Evolutionary conservation across 768 basidiomycete genomes (phyloP).

Genomic region (Sarcomyxa edulis): DNA sequence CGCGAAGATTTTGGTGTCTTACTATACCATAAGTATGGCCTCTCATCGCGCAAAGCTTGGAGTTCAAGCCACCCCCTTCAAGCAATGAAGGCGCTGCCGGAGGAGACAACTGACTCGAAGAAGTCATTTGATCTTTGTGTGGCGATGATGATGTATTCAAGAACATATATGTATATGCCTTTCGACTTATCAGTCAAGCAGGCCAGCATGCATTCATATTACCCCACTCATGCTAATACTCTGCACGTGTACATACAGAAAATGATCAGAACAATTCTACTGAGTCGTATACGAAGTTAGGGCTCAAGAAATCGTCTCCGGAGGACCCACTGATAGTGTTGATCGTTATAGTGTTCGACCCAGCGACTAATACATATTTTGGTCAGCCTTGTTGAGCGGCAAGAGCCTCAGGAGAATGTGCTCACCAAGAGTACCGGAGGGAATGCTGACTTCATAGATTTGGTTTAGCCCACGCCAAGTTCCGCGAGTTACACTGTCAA

Average conservation of each 20-base stretch:
- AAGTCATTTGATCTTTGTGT: no score
- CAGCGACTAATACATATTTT: slow-evolving; percentile 29
- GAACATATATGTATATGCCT: no score
- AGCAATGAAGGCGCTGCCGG: no score
- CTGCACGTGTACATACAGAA: no score
- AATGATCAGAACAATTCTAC: slow-evolving; percentile 31
- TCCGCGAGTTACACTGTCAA: slow-evolving; percentile 38
- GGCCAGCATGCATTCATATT: no score
- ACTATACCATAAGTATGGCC: slow-evolving; percentile 54
- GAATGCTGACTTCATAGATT: slow-evolving; percentile 39
- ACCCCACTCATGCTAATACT: no score
- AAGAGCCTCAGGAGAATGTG: background rate
- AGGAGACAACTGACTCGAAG: no score
- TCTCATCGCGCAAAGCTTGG: slow-evolving; percentile 54
- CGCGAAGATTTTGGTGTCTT: background rate
- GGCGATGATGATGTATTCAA: no score
- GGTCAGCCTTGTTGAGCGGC: slow-evolving; percentile 9
- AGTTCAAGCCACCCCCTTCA: slow-evolving; percentile 47
- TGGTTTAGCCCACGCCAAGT: slow-evolving; percentile 44
- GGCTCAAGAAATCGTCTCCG: slow-evolving; percentile 38
- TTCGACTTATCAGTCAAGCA: no score
- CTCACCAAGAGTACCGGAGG: slow-evolving; percentile 24
- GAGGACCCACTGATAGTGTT: slow-evolving; percentile 38
- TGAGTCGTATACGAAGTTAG: slow-evolving; percentile 40
- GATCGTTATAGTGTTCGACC: slow-evolving; percentile 38